A percentile compares a stretch with the other conserved stretches of the same genome.
phyloP scores from a whole-genome alignment of 2,329 filamentous ascomycete genomes.

The Colletotrichum sp. region DNA sequence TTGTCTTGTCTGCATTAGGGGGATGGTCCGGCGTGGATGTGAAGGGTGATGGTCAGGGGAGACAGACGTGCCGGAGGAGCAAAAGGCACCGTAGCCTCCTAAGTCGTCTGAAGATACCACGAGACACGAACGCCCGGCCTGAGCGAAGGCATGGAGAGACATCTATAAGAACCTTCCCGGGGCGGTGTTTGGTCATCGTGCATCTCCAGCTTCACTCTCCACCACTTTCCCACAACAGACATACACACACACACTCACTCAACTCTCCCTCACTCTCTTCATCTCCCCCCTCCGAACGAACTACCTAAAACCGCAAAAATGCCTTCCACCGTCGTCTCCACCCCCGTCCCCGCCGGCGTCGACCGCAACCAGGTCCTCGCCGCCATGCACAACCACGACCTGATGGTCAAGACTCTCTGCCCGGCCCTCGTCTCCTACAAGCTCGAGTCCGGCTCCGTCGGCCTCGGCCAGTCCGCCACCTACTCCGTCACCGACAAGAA shows the following conservation, averaged over 20 bases:
- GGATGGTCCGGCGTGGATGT: neutral
- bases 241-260: neutral
- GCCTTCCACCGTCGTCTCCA: slow-evolving; percentile 5
- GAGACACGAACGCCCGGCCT: neutral
- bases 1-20: neutral
- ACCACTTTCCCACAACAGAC: neutral
- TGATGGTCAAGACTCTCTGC: slow-evolving; percentile 21
- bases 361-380: neutral
- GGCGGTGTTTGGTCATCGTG: neutral
- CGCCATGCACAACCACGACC: slow-evolving; percentile 18
- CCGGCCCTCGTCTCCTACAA: slow-evolving; percentile 16
- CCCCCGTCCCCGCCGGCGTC: slow-evolving; percentile 18
- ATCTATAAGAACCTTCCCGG: slow-evolving; percentile 16
- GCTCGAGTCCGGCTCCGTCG: slow-evolving; percentile 11
- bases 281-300: neutral
- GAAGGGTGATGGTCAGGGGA: neutral
- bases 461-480: slow-evolving; percentile 6
- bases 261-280: neutral
- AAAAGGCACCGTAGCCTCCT: neutral
- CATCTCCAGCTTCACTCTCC: neutral
- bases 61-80: neutral
- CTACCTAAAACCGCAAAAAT: neutral
- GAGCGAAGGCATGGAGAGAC: neutral
- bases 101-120: neutral
- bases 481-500: slow-evolving; percentile 21